A percentile compares a stretch with the other conserved stretches of the same genome.
phyloP scores from a whole-genome alignment of 805 yeast genomes.

The Myxozyma neotropica region DNA sequence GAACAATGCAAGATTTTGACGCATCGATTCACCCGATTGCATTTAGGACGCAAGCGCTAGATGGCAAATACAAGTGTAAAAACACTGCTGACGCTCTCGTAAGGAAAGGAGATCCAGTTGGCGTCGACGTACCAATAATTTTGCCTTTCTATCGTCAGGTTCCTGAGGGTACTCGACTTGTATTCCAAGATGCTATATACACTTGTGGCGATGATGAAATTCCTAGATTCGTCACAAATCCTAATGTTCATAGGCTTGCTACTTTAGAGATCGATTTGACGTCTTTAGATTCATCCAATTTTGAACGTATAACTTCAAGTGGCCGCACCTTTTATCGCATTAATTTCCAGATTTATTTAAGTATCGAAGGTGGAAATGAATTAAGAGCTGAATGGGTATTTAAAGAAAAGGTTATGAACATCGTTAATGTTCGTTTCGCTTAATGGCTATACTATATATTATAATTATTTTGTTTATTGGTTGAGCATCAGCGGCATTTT shows the following conservation, averaged over 20 bases:
- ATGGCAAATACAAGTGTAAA: constrained; percentile 20
- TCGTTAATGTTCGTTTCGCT: constrained; percentile 16
- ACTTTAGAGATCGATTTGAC: constrained; percentile 20
- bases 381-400: constrained; percentile 25
- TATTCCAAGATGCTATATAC: constrained; percentile 23
- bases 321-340: constrained; percentile 14
- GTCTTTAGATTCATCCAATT: constrained; percentile 3
- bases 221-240: constrained; percentile 15
- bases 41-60: constrained; percentile 7
- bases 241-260: constrained; percentile 7
- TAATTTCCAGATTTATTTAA: constrained; percentile 14
- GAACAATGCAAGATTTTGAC: constrained; percentile 14
- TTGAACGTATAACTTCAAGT: background rate
- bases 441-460: background rate
- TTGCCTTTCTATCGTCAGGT: constrained; percentile 17
- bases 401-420: constrained; percentile 16
- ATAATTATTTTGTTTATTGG: too few relatives aligned
- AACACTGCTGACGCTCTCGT: constrained; percentile 19
- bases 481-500: too few relatives aligned
- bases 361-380: constrained; percentile 31
- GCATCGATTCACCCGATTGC: constrained; percentile 23
- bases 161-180: background rate
- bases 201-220: constrained; percentile 20
- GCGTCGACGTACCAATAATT: constrained; percentile 11
- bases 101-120: constrained; percentile 18